A percentile compares a stretch with the other conserved stretches of the same genome.
Conservation (phyloP, 2,329 filamentous ascomycete species). For the Claviceps africana region DNA sequence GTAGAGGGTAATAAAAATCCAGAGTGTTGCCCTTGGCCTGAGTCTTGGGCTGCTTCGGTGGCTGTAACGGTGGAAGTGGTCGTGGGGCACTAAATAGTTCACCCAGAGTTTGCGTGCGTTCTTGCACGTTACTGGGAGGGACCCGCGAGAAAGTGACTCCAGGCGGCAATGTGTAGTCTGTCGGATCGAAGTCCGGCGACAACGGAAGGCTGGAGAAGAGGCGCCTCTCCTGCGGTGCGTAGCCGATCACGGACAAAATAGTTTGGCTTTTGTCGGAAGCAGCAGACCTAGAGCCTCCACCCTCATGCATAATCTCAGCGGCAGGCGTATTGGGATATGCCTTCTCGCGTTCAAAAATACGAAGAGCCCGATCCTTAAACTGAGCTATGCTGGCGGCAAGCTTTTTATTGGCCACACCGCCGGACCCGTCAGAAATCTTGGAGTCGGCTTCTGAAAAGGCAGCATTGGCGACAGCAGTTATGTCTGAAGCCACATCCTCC, state of each 20-base stretch:
- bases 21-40: slow-evolving; percentile 48
- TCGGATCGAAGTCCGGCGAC: slow-evolving; percentile 17
- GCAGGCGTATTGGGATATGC: slow-evolving; percentile 29
- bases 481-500: slow-evolving; percentile 49
- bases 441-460: slow-evolving; percentile 33
- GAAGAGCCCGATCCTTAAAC: slow-evolving; percentile 50
- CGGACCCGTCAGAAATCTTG: slow-evolving; percentile 16
- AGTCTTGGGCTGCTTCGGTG: slow-evolving; percentile 57
- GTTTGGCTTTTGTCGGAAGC: slow-evolving; percentile 31
- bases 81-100: slow-evolving; percentile 59
- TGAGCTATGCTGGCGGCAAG: slow-evolving; percentile 31
- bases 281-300: slow-evolving; percentile 24
- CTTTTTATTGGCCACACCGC: slow-evolving; percentile 18
- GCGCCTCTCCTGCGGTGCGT: slow-evolving; percentile 58
- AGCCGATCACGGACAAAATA: slow-evolving; percentile 65
- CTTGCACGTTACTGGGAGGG: slow-evolving; percentile 21
- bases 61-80: slow-evolving; percentile 49
- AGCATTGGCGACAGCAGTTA: slow-evolving; percentile 33
- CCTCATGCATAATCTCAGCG: slow-evolving; percentile 24
- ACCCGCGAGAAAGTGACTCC: slow-evolving; percentile 44
- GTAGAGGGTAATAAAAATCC: slow-evolving; percentile 39
- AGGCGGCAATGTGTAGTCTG: slow-evolving; percentile 48
- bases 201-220: slow-evolving; percentile 69
- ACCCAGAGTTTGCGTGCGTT: slow-evolving; percentile 51
- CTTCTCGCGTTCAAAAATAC: slow-evolving; percentile 47